Evolutionary conservation across 2,329 filamentous ascomycete genomes (phyloP).

Genomic region (Clonostachys chloroleuca): DNA sequence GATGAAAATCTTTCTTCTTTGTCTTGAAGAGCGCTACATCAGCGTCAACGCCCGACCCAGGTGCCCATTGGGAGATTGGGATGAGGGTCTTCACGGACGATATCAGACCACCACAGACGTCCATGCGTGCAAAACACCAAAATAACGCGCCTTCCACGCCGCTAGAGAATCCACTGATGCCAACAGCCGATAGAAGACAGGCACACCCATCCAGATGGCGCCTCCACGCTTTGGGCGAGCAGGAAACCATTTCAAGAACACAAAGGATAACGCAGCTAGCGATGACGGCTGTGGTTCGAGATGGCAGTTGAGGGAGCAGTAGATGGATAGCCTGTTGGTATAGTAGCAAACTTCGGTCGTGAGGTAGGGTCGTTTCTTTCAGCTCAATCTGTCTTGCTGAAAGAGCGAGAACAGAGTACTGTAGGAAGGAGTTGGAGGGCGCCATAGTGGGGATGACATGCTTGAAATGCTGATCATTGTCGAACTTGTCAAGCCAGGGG

Average conservation of each 20-base stretch:
- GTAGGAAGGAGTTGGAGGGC: conserved; percentile 33
- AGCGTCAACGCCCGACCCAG: conserved; percentile 17
- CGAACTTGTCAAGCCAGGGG: conserved; percentile 48
- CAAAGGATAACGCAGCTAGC: conserved; percentile 49
- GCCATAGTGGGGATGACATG: conserved; percentile 41
- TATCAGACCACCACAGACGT: conserved; percentile 47
- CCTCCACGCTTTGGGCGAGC: conserved; percentile 41
- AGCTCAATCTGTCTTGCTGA: conserved; percentile 46
- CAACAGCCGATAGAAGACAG: conserved; percentile 41
- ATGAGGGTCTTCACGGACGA: conserved; percentile 45
- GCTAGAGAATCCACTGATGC: conserved; percentile 44
- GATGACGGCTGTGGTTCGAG: conserved; percentile 41
- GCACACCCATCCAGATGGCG: conserved; percentile 48
- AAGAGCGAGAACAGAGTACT: conserved; percentile 43
- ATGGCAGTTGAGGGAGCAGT: conserved; percentile 39
- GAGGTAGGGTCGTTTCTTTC: conserved; percentile 24
- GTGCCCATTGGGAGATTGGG: conserved; percentile 39
- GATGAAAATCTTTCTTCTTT: conserved; percentile 26
- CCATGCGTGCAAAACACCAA: conserved; percentile 52
- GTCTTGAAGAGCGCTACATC: conserved; percentile 25
- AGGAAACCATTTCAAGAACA: conserved; percentile 49
- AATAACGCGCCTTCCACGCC: conserved; percentile 45
- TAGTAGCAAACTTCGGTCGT: conserved; percentile 35
- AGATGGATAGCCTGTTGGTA: conserved; percentile 47
- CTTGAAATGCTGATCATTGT: conserved; percentile 40